Base-by-base conservation (phyloP, 73 alveolate genomes). In the Breviolum minutum region DNA sequence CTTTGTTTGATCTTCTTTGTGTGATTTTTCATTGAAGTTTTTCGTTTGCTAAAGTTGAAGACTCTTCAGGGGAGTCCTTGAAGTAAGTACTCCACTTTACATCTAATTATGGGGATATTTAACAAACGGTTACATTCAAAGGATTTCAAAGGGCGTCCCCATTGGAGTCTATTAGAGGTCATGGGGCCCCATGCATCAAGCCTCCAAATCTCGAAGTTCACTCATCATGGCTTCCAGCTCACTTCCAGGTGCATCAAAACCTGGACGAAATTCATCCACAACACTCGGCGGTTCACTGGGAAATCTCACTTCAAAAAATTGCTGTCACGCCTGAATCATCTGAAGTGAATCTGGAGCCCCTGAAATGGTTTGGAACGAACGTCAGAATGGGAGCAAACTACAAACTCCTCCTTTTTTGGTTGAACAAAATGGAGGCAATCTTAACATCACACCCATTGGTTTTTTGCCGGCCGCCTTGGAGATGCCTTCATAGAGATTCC, bases 141-240 rank as follows among this genome's bases (percentile, higher is more conserved):
- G 82, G 11, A 6, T 17, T 12, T 30, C 81, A 71, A 40, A 40
- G 54, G 54, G 54, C 26, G 1, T 13, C n/a, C n/a, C n/a, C n/a
- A 66, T 66, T 66, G 74, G 17, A 66, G 74, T 66, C 17, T 66
- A 11, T 66, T 66, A 13, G 74, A 66, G 17, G 74, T 66, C 74
- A 66, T 66, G 74, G 11, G 24, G 24, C 17, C 17, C 11, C 11
- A 11, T 77, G 27, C 63, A 24, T n/a, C 80, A 29, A 19, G 88
- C 97, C 97, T 91, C 89, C 82, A 91, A 77, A 62, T n/a, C 63
- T 40, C 88, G 87, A n/a, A 91, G 97, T 24, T 91, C 97, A 63
- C 97, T 91, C 64, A 91, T 91, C 97, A 91, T 91, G 40, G 97
- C 89, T n/a, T 73, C 97, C n/a, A 91, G 74, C 97, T 91, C 97